These are phyloP conservation scores for Leishmania arabica DNA, from an alignment of 208 protist species.

Conservation along the genomic window DNA sequence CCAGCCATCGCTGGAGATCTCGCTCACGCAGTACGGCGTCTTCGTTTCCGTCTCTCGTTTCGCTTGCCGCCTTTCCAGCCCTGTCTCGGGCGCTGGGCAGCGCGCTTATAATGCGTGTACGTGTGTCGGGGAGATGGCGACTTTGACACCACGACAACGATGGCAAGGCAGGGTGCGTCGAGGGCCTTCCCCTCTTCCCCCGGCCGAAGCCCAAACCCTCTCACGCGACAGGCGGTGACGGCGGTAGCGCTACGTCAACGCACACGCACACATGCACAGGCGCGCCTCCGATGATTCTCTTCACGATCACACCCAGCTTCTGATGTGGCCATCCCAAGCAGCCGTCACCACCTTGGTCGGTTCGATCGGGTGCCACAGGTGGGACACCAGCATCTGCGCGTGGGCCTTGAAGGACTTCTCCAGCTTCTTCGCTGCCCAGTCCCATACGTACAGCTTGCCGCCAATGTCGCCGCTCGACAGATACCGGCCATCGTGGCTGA, in stretches of 20 bases:
- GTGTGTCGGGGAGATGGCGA: neutral
- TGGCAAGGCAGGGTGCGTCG: slow-evolving; percentile 1
- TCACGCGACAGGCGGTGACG: neutral
- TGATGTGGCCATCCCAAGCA: slow-evolving; percentile 94
- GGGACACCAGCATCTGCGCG: slow-evolving; percentile 85
- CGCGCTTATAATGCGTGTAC: neutral
- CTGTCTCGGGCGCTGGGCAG: neutral
- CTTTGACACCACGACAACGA: slow-evolving; percentile 19
- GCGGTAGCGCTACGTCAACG: too few relatives aligned
- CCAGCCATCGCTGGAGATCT: neutral
- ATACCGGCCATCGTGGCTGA: slow-evolving; percentile 93
- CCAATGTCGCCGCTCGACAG: slow-evolving; percentile 90
- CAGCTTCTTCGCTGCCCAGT: slow-evolving; percentile 89
- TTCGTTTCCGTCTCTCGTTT: neutral
- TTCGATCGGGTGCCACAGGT: slow-evolving; percentile 95
- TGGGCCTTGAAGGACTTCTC: slow-evolving; percentile 87
- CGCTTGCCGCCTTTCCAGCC: neutral
- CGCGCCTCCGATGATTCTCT: neutral
- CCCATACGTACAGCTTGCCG: slow-evolving; percentile 95
- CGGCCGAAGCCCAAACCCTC: neutral
- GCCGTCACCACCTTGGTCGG: slow-evolving; percentile 89
- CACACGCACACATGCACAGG: neutral
- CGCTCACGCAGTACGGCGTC: neutral
- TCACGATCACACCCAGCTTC: slow-evolving; percentile 80
- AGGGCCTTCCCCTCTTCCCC: neutral